Evolutionary conservation across 106 monocot genomes (phyloP).

Genomic region (Dioscorea zingiberensis): DNA sequence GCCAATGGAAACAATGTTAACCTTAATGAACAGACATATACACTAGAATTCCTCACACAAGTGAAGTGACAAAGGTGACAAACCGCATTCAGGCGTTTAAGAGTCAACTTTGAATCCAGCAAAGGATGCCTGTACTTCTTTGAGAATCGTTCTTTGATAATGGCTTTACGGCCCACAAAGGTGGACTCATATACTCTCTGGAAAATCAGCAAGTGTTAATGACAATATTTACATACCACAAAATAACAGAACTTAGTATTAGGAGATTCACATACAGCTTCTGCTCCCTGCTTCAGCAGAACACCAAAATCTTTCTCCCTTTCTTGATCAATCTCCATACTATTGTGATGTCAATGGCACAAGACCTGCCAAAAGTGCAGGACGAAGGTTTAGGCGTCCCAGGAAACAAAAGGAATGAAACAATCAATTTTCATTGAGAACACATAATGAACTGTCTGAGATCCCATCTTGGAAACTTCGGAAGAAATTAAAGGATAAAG

Average conservation of each 20-base stretch:
- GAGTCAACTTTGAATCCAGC: conserved; percentile 76
- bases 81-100: conserved; percentile 82
- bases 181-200: conserved; percentile 49
- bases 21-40: not conserved
- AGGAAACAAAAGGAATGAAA: not conserved
- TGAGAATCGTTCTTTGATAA: conserved; percentile 61
- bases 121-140: conserved; percentile 66
- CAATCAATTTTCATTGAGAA: not conserved
- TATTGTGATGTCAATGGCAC: not conserved
- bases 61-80: conserved; percentile 5
- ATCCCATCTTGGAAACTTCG: too few species aligned
- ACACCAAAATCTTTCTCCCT: conserved; percentile 13
- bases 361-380: not conserved
- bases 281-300: conserved; percentile 35
- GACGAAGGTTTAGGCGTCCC: not conserved
- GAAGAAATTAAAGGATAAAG: too few species aligned
- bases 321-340: conserved; percentile 5
- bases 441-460: too few species aligned
- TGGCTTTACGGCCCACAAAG: conserved; percentile 45
- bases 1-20: not conserved
- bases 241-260: not conserved
- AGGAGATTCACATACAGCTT: conserved; percentile 14
- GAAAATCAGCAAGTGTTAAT: not conserved
- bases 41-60: not conserved
- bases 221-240: not conserved